Evolutionary conservation across 2,329 filamentous ascomycete species (phyloP).

Genomic region (Cucurbitaria berberidis): DNA sequence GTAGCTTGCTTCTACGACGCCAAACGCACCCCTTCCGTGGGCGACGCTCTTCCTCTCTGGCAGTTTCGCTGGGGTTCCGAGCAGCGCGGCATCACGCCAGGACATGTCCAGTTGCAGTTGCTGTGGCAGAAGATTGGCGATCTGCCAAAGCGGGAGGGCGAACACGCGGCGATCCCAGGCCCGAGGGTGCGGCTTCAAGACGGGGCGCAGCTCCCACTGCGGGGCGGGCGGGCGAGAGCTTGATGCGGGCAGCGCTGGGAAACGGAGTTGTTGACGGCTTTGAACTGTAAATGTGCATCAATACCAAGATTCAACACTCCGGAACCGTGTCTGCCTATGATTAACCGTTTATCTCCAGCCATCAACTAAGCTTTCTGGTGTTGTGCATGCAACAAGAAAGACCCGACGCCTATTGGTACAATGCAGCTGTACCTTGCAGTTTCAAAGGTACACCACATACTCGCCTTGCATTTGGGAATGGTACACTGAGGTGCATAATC

Average conservation of each 20-base stretch:
- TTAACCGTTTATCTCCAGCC: no score
- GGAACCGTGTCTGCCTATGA: no score
- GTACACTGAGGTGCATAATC: neutral
- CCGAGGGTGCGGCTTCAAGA: constrained; percentile 26
- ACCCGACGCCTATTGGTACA: no score
- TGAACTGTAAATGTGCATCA: no score
- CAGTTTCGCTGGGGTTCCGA: constrained; percentile 42
- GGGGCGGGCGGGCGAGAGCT: constrained; percentile 15
- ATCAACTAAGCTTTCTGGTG: neutral
- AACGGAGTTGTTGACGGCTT: neutral
- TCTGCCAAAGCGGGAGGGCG: constrained; percentile 24
- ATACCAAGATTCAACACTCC: no score
- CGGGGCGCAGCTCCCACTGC: constrained; percentile 28
- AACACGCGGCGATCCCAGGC: constrained; percentile 13
- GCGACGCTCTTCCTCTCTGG: constrained; percentile 34
- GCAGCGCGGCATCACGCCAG: constrained; percentile 43
- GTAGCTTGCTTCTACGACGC: constrained; percentile 44
- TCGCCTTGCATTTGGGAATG: no score
- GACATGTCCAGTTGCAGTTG: constrained; percentile 38
- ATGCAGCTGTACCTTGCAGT: no score
- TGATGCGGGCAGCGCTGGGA: neutral
- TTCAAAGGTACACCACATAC: no score
- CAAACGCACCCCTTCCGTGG: constrained; percentile 25
- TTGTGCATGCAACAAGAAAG: neutral
- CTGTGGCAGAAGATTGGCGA: constrained; percentile 39